phyloP scores from a whole-genome alignment of 768 basidiomycete genomes.

The Leccinum rimulosum region DNA sequence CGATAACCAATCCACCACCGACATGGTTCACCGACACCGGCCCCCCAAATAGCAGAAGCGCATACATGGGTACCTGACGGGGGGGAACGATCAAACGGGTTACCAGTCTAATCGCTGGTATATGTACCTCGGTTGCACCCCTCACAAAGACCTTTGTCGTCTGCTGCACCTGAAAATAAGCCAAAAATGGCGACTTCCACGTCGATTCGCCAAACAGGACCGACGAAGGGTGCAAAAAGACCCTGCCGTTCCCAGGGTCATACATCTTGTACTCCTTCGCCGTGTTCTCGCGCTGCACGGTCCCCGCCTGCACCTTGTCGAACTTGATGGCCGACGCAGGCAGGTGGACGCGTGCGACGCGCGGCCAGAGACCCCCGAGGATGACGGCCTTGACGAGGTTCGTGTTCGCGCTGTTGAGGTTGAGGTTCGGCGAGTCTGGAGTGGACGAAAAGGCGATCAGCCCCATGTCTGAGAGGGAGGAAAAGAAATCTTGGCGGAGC shows the following conservation, averaged over 20 bases:
- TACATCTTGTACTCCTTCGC: conserved; percentile 84
- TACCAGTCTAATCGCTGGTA: conserved; percentile 9
- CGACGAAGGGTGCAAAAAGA: conserved; percentile 83
- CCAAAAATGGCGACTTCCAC: conserved; percentile 78
- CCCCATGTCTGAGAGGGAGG: conserved; percentile 66
- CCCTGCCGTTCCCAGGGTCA: conserved; percentile 60
- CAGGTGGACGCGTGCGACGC: conserved; percentile 72
- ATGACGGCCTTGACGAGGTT: conserved; percentile 84
- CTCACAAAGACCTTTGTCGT: conserved; percentile 84
- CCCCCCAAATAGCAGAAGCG: conserved; percentile 81
- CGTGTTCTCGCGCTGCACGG: conserved; percentile 79
- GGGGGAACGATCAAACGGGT: neutral
- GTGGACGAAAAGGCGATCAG: conserved; percentile 53
- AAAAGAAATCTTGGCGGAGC: conserved; percentile 74
- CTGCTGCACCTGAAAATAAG: conserved; percentile 80
- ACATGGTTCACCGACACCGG: conserved; percentile 76
- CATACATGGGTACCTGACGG: conserved; percentile 80
- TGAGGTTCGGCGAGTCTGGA: conserved; percentile 51
- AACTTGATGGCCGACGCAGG: conserved; percentile 77
- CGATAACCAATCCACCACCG: conserved; percentile 69
- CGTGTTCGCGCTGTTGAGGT: conserved; percentile 59
- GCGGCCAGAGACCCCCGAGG: conserved; percentile 85
- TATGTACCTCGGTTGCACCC: conserved; percentile 77
- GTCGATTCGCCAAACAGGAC: conserved; percentile 68
- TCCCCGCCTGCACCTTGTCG: conserved; percentile 80